Base-by-base conservation (phyloP, 2,329 filamentous ascomycete species). In the Phaeophleospora eucalypticola region DNA sequence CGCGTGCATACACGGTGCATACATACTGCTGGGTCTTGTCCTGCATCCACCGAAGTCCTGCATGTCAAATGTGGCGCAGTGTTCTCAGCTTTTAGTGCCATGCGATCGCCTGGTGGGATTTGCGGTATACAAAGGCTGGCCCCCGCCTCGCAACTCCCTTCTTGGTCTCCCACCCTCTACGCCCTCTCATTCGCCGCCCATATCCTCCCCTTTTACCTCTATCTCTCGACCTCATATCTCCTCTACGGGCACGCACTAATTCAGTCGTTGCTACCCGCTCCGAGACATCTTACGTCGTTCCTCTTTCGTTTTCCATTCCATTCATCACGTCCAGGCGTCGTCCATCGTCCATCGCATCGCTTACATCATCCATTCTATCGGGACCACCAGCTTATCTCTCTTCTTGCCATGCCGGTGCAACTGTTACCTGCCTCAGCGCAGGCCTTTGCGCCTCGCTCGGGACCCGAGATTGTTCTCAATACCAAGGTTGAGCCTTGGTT, bases 401-500 rank as follows among this genome's bases (percentile, higher is more conserved):
- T 43, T 38, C 36, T 56, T 68, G 77, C 67, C 67, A 97, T 97
- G 93, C 89, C 89, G 68, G 86, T 89, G 65, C 86, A 93, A 77
- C 78, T 98, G 68, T 77, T 98, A 62, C 93, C 93, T 60, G 91
- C 91, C 54, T 97, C 93, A 63, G 93, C 93, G 58, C 89, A 90
- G 53, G 91, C 93, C 64, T 98, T 97, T 76, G 91, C 91, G 62
- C 91, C 91, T 60, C 82, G 93, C 64, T 89, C 89, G 40, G 89
- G 88, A 19, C 91, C 95, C 69, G 97, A 94, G 68, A 88, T 98
- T 59, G 93, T 98, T 51, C 78, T 98, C 63, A 87, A 84, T 65
- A 86, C 85, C 67, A 95, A 93, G 75, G 83, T 94, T 64, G 90
- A 96, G 74, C 87, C 89, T 50, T 98, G 93, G 93, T 80, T 97